Evolutionary conservation across 2,329 filamentous ascomycete genomes (phyloP).

Genomic region (Fusarium clavum): DNA sequence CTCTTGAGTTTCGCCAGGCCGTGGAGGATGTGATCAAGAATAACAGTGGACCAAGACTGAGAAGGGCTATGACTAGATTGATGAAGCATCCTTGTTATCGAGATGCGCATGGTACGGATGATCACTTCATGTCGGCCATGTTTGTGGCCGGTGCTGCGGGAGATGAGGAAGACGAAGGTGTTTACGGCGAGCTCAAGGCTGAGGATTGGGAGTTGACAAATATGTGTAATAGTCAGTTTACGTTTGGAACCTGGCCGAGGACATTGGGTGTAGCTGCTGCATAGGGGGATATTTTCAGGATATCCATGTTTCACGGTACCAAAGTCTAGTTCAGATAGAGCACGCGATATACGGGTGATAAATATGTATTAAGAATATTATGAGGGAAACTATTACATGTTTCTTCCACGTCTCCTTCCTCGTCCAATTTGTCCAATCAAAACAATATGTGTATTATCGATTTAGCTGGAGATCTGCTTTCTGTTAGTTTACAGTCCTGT

Average conservation of each 20-base stretch:
- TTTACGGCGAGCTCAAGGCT: slow-evolving; percentile 59
- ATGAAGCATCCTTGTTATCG: slow-evolving; percentile 76
- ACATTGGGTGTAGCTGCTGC: slow-evolving; percentile 3
- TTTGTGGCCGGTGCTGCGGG: slow-evolving; percentile 71
- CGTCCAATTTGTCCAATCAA: neutral
- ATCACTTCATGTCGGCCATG: slow-evolving; percentile 75
- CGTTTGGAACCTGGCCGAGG: slow-evolving; percentile 54
- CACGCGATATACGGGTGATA: neutral
- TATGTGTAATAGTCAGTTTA: slow-evolving; percentile 72
- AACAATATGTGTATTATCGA: neutral
- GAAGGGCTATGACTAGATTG: slow-evolving; percentile 67
- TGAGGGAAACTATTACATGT: neutral
- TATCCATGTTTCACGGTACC: neutral
- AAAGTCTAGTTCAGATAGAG: neutral
- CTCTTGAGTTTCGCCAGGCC: slow-evolving; percentile 73
- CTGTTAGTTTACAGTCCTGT: neutral
- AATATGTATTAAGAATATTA: slow-evolving; percentile 9
- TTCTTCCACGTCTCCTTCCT: neutral
- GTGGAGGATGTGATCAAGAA: slow-evolving; percentile 67
- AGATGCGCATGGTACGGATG: slow-evolving; percentile 76
- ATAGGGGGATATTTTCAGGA: neutral
- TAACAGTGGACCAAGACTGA: slow-evolving; percentile 58
- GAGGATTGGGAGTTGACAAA: slow-evolving; percentile 76
- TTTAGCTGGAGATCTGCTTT: slow-evolving; percentile 24
- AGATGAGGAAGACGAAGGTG: slow-evolving; percentile 58